These are phyloP conservation scores for Choiromyces venosus DNA, from an alignment of 495 filamentous ascomycete genomes.

Conservation along the genomic window DNA sequence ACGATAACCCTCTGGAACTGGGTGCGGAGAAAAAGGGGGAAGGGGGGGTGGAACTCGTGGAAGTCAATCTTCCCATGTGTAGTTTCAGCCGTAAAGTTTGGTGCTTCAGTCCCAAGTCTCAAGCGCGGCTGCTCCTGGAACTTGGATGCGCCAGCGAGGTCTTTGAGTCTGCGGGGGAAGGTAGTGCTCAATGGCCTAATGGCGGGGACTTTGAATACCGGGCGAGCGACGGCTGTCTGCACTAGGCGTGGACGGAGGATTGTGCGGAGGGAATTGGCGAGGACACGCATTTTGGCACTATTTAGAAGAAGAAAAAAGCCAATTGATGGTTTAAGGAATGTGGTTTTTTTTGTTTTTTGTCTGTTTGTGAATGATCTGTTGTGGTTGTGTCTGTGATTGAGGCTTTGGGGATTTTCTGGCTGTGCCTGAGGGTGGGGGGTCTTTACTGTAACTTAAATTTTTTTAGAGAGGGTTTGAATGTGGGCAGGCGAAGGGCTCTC, in stretches of 20 bases:
- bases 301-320: background rate
- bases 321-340: conserved; percentile 2
- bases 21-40: background rate
- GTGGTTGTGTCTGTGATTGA: background rate
- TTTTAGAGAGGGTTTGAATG: background rate
- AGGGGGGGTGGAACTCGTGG: conserved; percentile 44
- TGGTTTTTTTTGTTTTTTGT: background rate
- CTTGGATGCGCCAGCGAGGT: conserved; percentile 5
- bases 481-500: background rate
- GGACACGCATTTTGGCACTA: conserved; percentile 15
- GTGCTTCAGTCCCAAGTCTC: conserved; percentile 56
- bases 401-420: background rate
- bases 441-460: no score
- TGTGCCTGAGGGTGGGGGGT: background rate
- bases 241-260: conserved; percentile 8
- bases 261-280: conserved; percentile 22
- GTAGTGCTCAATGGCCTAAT: conserved; percentile 10
- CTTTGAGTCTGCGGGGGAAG: background rate
- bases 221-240: conserved; percentile 3
- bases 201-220: conserved; percentile 11
- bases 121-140: conserved; percentile 54
- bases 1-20: background rate
- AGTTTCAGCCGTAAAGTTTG: conserved; percentile 62
- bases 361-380: background rate
- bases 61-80: conserved; percentile 65